Conservation (phyloP, 1,139 yeast genomes). For the Kurtzmaniella quercitrusa region DNA sequence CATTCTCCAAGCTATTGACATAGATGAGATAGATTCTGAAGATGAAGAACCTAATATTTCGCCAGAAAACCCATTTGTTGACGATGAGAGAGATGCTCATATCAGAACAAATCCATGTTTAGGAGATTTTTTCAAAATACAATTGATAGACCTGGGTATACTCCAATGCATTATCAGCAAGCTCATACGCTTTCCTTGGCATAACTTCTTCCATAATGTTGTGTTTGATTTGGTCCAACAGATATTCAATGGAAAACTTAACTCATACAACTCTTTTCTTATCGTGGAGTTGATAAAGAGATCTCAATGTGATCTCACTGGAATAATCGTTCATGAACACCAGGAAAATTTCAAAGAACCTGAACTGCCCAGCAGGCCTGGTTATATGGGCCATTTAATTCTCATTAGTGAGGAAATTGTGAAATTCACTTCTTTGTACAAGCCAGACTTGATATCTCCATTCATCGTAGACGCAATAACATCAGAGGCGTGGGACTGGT, state of each 20-base stretch:
- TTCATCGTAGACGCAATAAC: conserved; percentile 35
- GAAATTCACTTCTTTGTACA: conserved; percentile 45
- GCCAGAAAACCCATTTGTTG: conserved; percentile 46
- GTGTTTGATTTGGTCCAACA: conserved; percentile 48
- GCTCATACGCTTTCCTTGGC: conserved; percentile 44
- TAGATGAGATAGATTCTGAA: conserved; percentile 33
- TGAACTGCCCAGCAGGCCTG: conserved; percentile 26
- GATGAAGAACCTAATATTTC: conserved; percentile 47
- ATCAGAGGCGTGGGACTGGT: conserved; percentile 44
- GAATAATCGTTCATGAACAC: conserved; percentile 27
- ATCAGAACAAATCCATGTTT: conserved; percentile 37
- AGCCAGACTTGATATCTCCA: conserved; percentile 46
- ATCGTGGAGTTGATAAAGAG: conserved; percentile 39
- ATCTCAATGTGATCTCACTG: conserved; percentile 30
- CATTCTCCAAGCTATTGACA: not conserved
- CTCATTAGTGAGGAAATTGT: conserved; percentile 48
- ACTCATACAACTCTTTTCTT: conserved; percentile 45
- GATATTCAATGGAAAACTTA: conserved; percentile 45
- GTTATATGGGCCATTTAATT: conserved; percentile 46
- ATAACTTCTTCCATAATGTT: conserved; percentile 48
- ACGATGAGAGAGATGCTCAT: conserved; percentile 28
- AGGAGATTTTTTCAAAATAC: conserved; percentile 44
- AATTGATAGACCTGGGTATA: conserved; percentile 38
- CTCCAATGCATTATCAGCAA: conserved; percentile 30
- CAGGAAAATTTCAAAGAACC: conserved; percentile 9